These are phyloP conservation scores for Aspergillus novoparasiticus DNA, from an alignment of 2,329 filamentous ascomycete genomes.

Conservation along the genomic window DNA sequence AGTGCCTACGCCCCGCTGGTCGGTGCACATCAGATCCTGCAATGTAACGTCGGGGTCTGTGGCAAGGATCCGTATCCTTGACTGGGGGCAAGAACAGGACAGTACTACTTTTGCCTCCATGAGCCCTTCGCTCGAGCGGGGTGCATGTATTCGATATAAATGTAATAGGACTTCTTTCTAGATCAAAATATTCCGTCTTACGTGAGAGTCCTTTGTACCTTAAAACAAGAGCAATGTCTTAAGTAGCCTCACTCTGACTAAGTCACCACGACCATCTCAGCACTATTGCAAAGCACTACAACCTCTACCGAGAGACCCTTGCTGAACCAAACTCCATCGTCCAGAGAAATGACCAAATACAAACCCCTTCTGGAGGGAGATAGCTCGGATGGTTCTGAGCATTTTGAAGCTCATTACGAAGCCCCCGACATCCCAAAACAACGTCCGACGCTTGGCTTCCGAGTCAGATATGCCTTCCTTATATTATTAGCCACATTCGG, in stretches of 20 bases:
- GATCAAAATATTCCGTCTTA: neutral
- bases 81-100: neutral
- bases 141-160: neutral
- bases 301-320: neutral
- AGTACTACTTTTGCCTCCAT: neutral
- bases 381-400: neutral
- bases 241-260: no score
- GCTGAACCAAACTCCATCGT: neutral
- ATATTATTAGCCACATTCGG: neutral
- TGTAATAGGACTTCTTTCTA: neutral
- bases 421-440: neutral
- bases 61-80: neutral
- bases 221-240: neutral
- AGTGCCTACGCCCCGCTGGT: neutral
- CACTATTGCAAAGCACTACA: no score
- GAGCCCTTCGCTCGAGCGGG: neutral
- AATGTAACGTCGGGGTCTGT: neutral
- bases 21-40: neutral
- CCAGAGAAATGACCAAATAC: neutral
- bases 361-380: neutral
- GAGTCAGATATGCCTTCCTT: neutral
- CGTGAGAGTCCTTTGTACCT: neutral
- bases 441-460: neutral
- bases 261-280: no score
- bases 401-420: neutral